These are phyloP conservation scores for Cyberlindnera mrakii DNA, from an alignment of 805 yeast species.

Conservation along the genomic window DNA sequence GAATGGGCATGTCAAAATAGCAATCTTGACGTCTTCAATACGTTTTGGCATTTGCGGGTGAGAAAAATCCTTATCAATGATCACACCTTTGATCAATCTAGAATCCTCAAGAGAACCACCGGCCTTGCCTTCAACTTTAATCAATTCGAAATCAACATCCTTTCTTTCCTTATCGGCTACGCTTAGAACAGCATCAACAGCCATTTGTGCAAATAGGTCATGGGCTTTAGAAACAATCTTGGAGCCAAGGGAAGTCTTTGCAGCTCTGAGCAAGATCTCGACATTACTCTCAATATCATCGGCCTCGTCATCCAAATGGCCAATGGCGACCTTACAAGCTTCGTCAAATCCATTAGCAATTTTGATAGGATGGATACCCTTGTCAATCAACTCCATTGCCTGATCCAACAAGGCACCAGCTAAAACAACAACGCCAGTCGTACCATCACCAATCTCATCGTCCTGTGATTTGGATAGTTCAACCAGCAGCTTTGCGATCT, in stretches of 20 bases:
- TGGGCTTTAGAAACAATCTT: conserved; percentile 93
- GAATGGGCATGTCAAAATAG: conserved; percentile 95
- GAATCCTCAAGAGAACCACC: conserved; percentile 93
- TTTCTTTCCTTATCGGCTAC: conserved; percentile 89
- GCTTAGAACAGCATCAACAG: conserved; percentile 89
- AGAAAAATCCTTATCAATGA: conserved; percentile 92
- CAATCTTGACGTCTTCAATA: conserved; percentile 76
- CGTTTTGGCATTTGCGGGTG: conserved; percentile 97
- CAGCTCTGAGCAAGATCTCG: conserved; percentile 74
- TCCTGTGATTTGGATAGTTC: conserved; percentile 93
- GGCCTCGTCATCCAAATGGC: conserved; percentile 66
- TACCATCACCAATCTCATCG: conserved; percentile 98
- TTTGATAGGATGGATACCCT: conserved; percentile 95
- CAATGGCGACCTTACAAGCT: conserved; percentile 88
- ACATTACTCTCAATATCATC: conserved; percentile 47
- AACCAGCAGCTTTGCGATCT: conserved; percentile 91
- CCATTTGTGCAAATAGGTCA: conserved; percentile 92
- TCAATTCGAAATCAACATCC: conserved; percentile 95
- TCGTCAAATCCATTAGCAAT: conserved; percentile 96
- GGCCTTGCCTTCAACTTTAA: conserved; percentile 90
- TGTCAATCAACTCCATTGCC: conserved; percentile 89
- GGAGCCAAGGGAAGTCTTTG: conserved; percentile 90
- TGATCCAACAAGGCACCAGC: conserved; percentile 94
- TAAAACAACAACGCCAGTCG: conserved; percentile 96
- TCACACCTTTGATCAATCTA: conserved; percentile 79